Percentiles rank a stretch among this genome's conserved stretches.
These are phyloP conservation scores for Trichoderma orchidacearum DNA, from an alignment of 495 filamentous ascomycete species.

Conservation along the genomic window DNA sequence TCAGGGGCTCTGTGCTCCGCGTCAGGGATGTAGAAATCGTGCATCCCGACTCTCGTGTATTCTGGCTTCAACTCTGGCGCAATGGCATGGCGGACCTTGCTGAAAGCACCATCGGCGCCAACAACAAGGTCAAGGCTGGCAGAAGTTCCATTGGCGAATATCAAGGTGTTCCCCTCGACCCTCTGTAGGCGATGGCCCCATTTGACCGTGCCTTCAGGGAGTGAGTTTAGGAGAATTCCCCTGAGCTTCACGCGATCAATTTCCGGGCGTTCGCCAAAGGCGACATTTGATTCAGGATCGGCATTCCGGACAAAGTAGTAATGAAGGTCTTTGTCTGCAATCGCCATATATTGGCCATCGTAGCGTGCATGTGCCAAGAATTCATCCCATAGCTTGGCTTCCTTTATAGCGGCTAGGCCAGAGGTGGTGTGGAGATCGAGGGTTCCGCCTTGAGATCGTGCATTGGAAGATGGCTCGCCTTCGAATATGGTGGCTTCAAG, in stretches of 20 bases:
- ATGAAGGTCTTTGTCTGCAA: conserved; percentile 21
- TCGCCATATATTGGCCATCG: conserved; percentile 31
- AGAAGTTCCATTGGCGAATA: conserved; percentile 9
- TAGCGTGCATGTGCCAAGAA: conserved; percentile 30
- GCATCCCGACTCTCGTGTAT: conserved; percentile 22
- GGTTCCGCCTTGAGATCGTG: conserved; percentile 34
- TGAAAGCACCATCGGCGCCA: conserved; percentile 33
- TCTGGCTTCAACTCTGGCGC: conserved; percentile 13
- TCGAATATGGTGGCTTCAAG: conserved; percentile 36
- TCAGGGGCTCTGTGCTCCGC: conserved; percentile 20
- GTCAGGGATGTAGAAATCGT: conserved; percentile 25
- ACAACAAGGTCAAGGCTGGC: conserved; percentile 27
- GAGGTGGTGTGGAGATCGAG: conserved; percentile 39
- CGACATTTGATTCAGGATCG: conserved; percentile 1
- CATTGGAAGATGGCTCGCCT: conserved; percentile 24
- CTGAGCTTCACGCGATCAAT: conserved; percentile 26
- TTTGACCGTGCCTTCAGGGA: conserved; percentile 28
- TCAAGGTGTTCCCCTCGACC: conserved; percentile 11
- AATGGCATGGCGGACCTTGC: conserved; percentile 19
- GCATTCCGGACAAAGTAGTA: conserved; percentile 1
- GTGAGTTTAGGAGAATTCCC: conserved; percentile 18
- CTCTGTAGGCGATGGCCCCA: conserved; percentile 31
- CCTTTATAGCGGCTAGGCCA: conserved; percentile 35
- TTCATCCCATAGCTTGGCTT: conserved; percentile 32
- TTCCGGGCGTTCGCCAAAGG: conserved; percentile 22